These are phyloP conservation scores for Hemileccinum impolitum DNA, from an alignment of 768 basidiomycete genomes.

Conservation along the genomic window DNA sequence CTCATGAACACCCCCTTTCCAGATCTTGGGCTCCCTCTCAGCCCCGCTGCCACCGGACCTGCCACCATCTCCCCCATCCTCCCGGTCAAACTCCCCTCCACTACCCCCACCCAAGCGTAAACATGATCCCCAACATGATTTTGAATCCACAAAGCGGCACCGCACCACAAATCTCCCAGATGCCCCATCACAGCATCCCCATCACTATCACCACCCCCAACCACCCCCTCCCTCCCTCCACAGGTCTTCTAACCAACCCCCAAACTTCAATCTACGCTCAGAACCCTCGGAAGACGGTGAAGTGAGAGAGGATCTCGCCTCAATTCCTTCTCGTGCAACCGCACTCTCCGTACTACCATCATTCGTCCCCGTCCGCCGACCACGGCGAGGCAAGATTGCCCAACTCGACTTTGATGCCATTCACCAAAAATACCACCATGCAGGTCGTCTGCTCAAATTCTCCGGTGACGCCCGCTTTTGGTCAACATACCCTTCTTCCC, in stretches of 20 bases:
- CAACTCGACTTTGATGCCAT: conserved; percentile 52
- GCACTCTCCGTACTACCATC: conserved; percentile 32
- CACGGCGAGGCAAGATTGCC: conserved; percentile 55
- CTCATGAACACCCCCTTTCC: conserved; percentile 10
- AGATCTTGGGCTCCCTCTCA: conserved; percentile 41
- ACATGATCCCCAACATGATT: conserved; percentile 26
- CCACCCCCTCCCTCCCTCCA: conserved; percentile 17
- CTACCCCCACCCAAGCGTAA: conserved; percentile 38
- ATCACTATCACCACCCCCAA: conserved; percentile 29
- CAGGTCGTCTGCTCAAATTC: conserved; percentile 76
- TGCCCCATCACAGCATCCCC: conserved; percentile 26
- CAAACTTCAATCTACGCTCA: conserved; percentile 30
- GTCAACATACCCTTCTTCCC: conserved; percentile 64
- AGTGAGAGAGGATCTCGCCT: conserved; percentile 38
- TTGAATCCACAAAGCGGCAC: conserved; percentile 29
- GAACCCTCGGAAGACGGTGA: conserved; percentile 48
- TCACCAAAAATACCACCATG: conserved; percentile 65
- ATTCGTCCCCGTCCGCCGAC: conserved; percentile 59
- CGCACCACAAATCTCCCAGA: conserved; percentile 27
- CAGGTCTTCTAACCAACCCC: conserved; percentile 21
- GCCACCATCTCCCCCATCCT: conserved; percentile 44
- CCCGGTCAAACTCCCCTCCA: conserved; percentile 41
- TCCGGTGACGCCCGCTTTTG: conserved; percentile 78
- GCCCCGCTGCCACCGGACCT: conserved; percentile 43
- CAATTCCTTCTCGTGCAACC: conserved; percentile 20